phyloP scores from a whole-genome alignment of 306 rosid genomes.

The Quercus mongolica region DNA sequence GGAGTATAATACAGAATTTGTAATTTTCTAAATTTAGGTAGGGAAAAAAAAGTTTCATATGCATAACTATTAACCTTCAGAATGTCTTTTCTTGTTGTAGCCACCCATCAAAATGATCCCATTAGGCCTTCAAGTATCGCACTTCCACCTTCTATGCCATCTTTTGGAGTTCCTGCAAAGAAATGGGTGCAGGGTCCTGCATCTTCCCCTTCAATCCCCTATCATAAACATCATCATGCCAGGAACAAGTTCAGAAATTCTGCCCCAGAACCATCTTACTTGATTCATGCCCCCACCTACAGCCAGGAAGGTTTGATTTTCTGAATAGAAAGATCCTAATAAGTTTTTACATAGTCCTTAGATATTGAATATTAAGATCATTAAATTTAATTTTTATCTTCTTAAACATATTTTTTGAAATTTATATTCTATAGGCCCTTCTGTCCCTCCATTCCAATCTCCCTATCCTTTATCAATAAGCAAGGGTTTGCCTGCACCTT shows the following conservation, averaged over 20 bases:
- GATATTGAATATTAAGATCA: constrained; percentile 11
- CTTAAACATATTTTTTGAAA: constrained; percentile 1
- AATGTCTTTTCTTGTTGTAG: constrained; percentile 30
- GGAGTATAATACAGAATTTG: background rate
- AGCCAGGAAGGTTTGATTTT: constrained; percentile 54
- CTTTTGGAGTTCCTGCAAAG: constrained; percentile 33
- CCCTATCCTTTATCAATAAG: constrained; percentile 44
- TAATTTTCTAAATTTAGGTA: constrained; percentile 10
- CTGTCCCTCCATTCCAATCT: constrained; percentile 44
- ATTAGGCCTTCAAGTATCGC: constrained; percentile 45
- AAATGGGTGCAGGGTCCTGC: constrained; percentile 39
- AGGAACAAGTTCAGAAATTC: constrained; percentile 32
- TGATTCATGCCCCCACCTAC: constrained; percentile 41
- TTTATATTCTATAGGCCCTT: constrained; percentile 36
- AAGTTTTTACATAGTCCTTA: background rate
- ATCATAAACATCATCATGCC: constrained; percentile 38
- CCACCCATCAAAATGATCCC: constrained; percentile 26
- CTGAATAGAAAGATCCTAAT: background rate
- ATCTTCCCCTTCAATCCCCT: constrained; percentile 42
- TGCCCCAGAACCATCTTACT: constrained; percentile 38
- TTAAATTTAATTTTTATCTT: constrained; percentile 10
- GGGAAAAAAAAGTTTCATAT: constrained; percentile 1
- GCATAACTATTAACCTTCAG: background rate
- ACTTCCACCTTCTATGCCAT: constrained; percentile 60
- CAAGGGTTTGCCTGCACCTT: constrained; percentile 40